Evolutionary conservation across 148 eudicot genomes (phyloP).

Genomic region (Linanthus parryae): DNA sequence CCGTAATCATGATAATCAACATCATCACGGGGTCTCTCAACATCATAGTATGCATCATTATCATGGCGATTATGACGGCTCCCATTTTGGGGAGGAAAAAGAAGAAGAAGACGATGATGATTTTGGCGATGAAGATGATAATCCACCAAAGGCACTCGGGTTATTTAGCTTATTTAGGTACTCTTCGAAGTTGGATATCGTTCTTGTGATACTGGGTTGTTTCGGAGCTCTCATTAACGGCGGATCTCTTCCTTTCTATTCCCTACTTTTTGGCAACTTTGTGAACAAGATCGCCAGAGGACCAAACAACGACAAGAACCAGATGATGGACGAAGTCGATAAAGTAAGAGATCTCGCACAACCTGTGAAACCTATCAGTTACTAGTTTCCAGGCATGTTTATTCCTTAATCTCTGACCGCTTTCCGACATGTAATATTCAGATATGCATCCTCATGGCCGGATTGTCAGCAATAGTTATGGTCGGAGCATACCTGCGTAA

Average conservation of each 20-base stretch:
- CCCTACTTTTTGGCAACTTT: conserved; percentile 34
- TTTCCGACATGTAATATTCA: conserved; percentile 9
- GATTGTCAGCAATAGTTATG: conserved; percentile 29
- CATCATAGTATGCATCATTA: conserved; percentile 3
- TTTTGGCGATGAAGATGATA: conserved; percentile 22
- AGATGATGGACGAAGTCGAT: conserved; percentile 35
- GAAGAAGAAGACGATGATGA: conserved; percentile 14
- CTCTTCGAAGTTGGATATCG: conserved; percentile 29
- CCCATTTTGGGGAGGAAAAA: not conserved
- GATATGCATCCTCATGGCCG: conserved; percentile 39
- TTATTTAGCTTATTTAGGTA: conserved; percentile 28
- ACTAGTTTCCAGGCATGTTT: no score
- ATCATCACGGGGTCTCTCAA: not conserved
- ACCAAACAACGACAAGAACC: conserved; percentile 8
- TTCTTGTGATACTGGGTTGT: conserved; percentile 40
- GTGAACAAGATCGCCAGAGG: conserved; percentile 31
- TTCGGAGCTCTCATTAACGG: conserved; percentile 43
- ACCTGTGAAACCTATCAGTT: no score
- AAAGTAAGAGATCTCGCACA: conserved; percentile 11
- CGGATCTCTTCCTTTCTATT: conserved; percentile 51
- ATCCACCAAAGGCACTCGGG: conserved; percentile 23
- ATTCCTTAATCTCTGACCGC: no score
- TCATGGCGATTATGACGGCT: not conserved
- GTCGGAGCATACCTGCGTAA: conserved; percentile 47
- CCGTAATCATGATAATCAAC: not conserved